A percentile compares a stretch with the other conserved stretches of the same genome.
Evolutionary conservation across 2,329 filamentous ascomycete genomes (phyloP).

Genomic region (Colletotrichum caudatum): DNA sequence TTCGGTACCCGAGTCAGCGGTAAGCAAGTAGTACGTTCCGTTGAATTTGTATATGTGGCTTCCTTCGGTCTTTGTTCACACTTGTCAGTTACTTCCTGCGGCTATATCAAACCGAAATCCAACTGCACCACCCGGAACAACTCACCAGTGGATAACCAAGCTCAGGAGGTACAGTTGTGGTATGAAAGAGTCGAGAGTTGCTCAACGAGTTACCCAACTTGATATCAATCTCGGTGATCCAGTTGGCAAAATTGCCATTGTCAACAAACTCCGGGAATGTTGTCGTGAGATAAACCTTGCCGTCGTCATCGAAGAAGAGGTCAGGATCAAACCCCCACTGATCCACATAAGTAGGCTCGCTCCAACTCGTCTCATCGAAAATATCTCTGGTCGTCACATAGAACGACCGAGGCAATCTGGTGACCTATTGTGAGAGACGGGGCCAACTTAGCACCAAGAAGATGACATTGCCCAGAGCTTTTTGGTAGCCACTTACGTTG

Average conservation of each 20-base stretch:
- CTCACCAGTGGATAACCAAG: slow-evolving; percentile 51
- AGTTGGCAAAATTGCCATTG: slow-evolving; percentile 40
- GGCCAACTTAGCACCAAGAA: background rate
- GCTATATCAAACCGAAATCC: slow-evolving; percentile 48
- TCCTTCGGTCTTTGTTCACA: slow-evolving; percentile 44
- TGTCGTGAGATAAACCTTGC: slow-evolving; percentile 34
- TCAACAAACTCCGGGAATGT: slow-evolving; percentile 38
- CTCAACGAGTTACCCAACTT: slow-evolving; percentile 39
- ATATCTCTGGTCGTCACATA: slow-evolving; percentile 40
- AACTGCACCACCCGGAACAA: slow-evolving; percentile 49
- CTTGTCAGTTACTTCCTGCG: slow-evolving; percentile 54
- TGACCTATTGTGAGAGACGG: slow-evolving; percentile 14
- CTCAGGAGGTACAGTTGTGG: slow-evolving; percentile 38
- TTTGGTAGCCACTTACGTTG: slow-evolving; percentile 11
- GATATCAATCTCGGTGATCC: slow-evolving; percentile 42
- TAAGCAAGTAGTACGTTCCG: slow-evolving; percentile 41
- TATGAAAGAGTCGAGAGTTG: slow-evolving; percentile 37
- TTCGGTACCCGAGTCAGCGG: slow-evolving; percentile 40
- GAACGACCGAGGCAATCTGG: slow-evolving; percentile 35
- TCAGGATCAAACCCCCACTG: slow-evolving; percentile 42
- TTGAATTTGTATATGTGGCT: slow-evolving; percentile 42
- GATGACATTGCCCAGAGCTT: fast-evolving
- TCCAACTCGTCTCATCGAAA: slow-evolving; percentile 40
- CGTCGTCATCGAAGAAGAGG: slow-evolving; percentile 41
- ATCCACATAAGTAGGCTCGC: slow-evolving; percentile 41